phyloP scores from a whole-genome alignment of 1,284 basidiomycete species.

The Rhodotorula mucilaginosa region DNA sequence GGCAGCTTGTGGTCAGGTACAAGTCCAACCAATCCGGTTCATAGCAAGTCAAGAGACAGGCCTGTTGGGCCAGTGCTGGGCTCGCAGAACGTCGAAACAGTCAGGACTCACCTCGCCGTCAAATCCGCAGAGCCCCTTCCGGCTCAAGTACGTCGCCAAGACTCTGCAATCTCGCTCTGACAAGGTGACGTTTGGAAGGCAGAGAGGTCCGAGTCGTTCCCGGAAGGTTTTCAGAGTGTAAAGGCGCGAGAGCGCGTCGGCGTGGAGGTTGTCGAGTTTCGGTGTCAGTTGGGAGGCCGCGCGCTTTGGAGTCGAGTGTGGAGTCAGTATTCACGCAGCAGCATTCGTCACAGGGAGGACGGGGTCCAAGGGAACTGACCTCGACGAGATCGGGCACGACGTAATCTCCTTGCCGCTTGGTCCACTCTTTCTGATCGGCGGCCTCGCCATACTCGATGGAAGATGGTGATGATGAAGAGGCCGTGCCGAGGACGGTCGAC shows the following conservation, averaged over 20 bases:
- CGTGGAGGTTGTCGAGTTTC: constrained; percentile 15
- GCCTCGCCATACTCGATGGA: constrained; percentile 18
- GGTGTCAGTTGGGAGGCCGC: constrained; percentile 17
- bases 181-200: constrained; percentile 17
- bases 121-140: constrained; percentile 19
- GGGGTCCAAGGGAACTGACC: constrained; percentile 15
- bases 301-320: constrained; percentile 8
- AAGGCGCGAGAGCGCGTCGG: constrained; percentile 30
- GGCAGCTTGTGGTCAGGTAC: too few relatives aligned
- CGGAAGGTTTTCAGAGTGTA: constrained; percentile 29
- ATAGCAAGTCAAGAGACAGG: too few relatives aligned
- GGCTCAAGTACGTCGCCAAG: constrained; percentile 21
- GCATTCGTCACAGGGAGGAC: background rate
- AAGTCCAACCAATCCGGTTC: background rate
- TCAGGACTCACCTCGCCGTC: constrained; percentile 29
- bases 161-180: constrained; percentile 27
- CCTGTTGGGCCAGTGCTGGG: background rate
- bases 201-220: constrained; percentile 16
- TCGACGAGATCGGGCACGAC: constrained; percentile 41
- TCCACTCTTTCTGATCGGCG: constrained; percentile 41
- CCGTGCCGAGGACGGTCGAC: constrained; percentile 20
- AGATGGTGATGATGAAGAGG: background rate
- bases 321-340: background rate
- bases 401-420: constrained; percentile 32
- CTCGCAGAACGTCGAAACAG: background rate